A percentile compares a stretch with the other conserved stretches of the same genome.
Evolutionary conservation across 164 flowering plant genomes (phyloP).

Genomic region (Malania oleifera): DNA sequence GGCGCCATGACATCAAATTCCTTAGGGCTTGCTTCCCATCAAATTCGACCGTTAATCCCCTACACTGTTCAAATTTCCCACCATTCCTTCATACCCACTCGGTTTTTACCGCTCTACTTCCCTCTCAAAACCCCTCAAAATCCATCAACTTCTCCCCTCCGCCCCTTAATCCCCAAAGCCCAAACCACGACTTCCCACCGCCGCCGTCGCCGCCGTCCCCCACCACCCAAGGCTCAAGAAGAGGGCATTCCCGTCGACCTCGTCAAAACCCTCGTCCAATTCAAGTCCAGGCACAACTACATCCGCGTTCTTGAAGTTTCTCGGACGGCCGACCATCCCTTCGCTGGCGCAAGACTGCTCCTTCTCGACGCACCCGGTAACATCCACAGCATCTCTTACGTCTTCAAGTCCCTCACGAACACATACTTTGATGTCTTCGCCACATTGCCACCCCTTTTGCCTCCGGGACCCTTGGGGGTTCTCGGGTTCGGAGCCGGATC

Average conservation of each 20-base stretch:
- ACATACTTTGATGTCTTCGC: slow-evolving; percentile 89
- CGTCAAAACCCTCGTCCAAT: slow-evolving; percentile 57
- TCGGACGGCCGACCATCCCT: slow-evolving; percentile 70
- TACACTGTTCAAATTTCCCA: slow-evolving; percentile 13
- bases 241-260: slow-evolving; percentile 54
- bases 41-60: slow-evolving; percentile 15
- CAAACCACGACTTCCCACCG: not conserved
- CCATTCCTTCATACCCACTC: slow-evolving; percentile 10
- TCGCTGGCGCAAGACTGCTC: slow-evolving; percentile 80
- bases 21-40: not conserved
- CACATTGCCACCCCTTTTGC: slow-evolving; percentile 65
- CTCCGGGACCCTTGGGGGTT: slow-evolving; percentile 74
- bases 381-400: slow-evolving; percentile 79
- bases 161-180: not conserved
- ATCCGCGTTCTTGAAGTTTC: slow-evolving; percentile 80
- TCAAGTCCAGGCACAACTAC: slow-evolving; percentile 73
- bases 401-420: slow-evolving; percentile 43
- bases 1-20: slow-evolving; percentile 14
- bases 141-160: not conserved
- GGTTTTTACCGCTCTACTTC: not conserved
- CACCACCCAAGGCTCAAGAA: slow-evolving; percentile 27
- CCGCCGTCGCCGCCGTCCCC: slow-evolving; percentile 16
- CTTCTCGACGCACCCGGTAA: slow-evolving; percentile 85
- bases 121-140: slow-evolving; percentile 2
- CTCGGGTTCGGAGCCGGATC: slow-evolving; percentile 94